Conservation (phyloP, 805 yeast genomes). For the Ogataea populi-albae region DNA sequence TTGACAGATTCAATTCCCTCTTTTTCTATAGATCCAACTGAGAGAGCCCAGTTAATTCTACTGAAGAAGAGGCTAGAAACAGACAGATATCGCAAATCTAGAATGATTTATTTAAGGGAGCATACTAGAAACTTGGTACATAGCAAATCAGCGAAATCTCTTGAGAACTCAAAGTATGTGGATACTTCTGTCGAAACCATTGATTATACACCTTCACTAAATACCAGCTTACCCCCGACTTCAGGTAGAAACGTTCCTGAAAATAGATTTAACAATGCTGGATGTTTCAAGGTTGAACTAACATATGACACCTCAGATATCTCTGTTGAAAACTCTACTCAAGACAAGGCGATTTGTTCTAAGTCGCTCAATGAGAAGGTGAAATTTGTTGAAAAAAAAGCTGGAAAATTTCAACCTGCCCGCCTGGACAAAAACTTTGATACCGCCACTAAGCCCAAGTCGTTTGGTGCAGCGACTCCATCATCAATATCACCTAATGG, state of each 20-base stretch:
- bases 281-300: slow-evolving; percentile 21
- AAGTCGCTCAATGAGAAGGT: slow-evolving; percentile 22
- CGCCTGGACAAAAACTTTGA: slow-evolving; percentile 15
- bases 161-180: slow-evolving; percentile 15
- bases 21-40: slow-evolving; percentile 30
- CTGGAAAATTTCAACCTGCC: slow-evolving; percentile 14
- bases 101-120: slow-evolving; percentile 39
- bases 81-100: slow-evolving; percentile 47
- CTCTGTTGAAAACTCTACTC: slow-evolving; percentile 3
- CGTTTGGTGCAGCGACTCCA: slow-evolving; percentile 9
- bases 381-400: slow-evolving; percentile 21
- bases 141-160: slow-evolving; percentile 10
- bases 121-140: slow-evolving; percentile 28
- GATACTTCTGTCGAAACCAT: slow-evolving; percentile 25
- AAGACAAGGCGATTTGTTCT: slow-evolving; percentile 1
- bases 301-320: slow-evolving; percentile 16
- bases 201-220: slow-evolving; percentile 11
- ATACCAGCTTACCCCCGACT: slow-evolving; percentile 1
- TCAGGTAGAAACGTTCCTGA: slow-evolving; percentile 16
- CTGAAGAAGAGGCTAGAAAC: slow-evolving; percentile 37
- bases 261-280: slow-evolving; percentile 24
- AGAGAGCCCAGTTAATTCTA: slow-evolving; percentile 31
- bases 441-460: slow-evolving; percentile 17
- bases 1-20: slow-evolving; percentile 3
- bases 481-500: too few species aligned